These are phyloP conservation scores for Trypanosoma avium DNA, from an alignment of 208 protist species.

Conservation along the genomic window DNA sequence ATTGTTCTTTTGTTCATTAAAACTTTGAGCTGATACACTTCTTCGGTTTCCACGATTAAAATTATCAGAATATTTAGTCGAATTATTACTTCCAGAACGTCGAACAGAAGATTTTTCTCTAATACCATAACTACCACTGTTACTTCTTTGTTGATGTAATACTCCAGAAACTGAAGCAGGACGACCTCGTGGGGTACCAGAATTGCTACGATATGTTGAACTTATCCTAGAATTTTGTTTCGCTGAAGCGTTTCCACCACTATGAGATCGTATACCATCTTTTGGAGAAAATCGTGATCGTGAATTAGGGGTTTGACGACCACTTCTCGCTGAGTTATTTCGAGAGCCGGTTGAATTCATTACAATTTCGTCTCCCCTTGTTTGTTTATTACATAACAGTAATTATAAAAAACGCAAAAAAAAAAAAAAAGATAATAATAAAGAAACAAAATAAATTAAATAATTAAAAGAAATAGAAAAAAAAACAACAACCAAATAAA, in stretches of 20 bases:
- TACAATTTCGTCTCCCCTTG: too few species aligned
- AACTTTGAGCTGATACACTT: not conserved
- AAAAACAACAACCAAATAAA: too few species aligned
- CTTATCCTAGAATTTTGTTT: not conserved
- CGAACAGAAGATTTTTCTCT: not conserved
- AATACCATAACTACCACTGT: not conserved
- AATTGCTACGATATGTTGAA: not conserved
- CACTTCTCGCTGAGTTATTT: not conserved
- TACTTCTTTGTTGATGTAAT: not conserved
- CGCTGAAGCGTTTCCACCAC: not conserved
- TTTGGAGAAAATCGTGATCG: not conserved
- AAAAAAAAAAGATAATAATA: constrained; percentile 18
- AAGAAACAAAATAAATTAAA: constrained; percentile 22
- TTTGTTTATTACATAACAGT: too few species aligned
- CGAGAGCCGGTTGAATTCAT: not conserved
- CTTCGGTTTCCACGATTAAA: not conserved
- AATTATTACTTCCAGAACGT: not conserved
- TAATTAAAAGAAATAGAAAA: too few species aligned
- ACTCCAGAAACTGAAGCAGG: too few species aligned
- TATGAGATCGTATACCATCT: not conserved
- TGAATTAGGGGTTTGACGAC: not conserved
- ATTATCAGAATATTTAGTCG: not conserved
- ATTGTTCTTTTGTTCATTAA: not conserved
- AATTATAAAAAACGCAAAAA: too few species aligned
- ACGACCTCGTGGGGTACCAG: not conserved